Conservation (phyloP, 1,139 yeast species). For the Scheffersomyces lignicola region DNA sequence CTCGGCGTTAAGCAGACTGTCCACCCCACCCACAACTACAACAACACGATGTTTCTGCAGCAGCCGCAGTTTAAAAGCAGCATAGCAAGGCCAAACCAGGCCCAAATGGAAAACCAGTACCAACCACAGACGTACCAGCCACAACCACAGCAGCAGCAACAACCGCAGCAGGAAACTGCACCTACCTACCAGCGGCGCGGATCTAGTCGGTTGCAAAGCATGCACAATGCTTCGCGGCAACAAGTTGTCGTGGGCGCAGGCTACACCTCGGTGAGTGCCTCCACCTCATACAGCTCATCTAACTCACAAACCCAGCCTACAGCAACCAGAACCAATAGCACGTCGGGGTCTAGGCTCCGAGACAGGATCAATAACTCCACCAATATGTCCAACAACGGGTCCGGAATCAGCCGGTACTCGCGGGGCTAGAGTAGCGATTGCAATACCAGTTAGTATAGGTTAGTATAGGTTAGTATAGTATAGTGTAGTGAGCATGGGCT, state of each 20-base stretch:
- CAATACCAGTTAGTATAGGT: too few species aligned
- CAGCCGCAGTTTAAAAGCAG: constrained; percentile 9
- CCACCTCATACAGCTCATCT: constrained; percentile 13
- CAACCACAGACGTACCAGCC: constrained; percentile 12
- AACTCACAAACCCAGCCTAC: constrained; percentile 11
- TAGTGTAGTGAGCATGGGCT: too few species aligned
- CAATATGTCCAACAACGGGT: background rate
- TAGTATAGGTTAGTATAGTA: too few species aligned
- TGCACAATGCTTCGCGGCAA: constrained; percentile 46
- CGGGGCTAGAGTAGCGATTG: too few species aligned
- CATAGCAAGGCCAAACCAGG: constrained; percentile 14
- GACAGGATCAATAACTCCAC: constrained; percentile 36
- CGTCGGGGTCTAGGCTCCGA: constrained; percentile 34
- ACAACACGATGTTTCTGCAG: constrained; percentile 5
- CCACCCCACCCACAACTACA: constrained; percentile 3
- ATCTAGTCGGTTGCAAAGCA: constrained; percentile 40
- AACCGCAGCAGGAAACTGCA: constrained; percentile 9
- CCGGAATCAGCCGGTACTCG: too few species aligned
- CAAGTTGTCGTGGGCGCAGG: constrained; percentile 40
- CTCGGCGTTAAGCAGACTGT: constrained; percentile 28
- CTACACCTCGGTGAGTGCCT: constrained; percentile 19
- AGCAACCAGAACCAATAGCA: constrained; percentile 27
- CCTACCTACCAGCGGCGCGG: constrained; percentile 32
- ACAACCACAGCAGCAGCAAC: constrained; percentile 12
- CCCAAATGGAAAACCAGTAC: constrained; percentile 14